Percentiles rank a stretch among this genome's conserved stretches.
Evolutionary conservation across 163 green algal species (phyloP).

Genomic region (Scenedesmus sp.): DNA sequence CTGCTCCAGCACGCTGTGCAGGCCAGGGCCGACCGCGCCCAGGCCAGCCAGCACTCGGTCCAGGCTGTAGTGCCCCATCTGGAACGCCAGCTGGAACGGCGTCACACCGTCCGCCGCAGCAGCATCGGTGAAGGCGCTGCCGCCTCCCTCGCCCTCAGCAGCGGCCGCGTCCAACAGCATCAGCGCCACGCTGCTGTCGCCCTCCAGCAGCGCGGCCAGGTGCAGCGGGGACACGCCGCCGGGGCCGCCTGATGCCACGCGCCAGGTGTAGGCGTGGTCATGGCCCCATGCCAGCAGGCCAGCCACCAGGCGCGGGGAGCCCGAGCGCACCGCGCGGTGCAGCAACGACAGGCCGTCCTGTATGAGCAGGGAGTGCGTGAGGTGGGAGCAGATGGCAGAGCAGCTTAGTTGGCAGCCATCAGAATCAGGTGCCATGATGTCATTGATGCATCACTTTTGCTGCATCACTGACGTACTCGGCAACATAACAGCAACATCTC

Average conservation of each 20-base stretch:
- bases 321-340: slow-evolving; percentile 72
- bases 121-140: slow-evolving; percentile 54
- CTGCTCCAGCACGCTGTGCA: slow-evolving; percentile 33
- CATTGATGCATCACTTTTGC: neutral
- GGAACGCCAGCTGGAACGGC: slow-evolving; percentile 76
- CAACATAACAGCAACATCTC: too few relatives aligned
- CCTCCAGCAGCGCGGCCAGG: slow-evolving; percentile 69
- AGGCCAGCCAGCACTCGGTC: slow-evolving; percentile 49
- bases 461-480: too few relatives aligned
- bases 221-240: slow-evolving; percentile 79
- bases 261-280: slow-evolving; percentile 59
- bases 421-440: neutral
- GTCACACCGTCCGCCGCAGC: slow-evolving; percentile 60
- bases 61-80: slow-evolving; percentile 67
- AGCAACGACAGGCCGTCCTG: slow-evolving; percentile 68
- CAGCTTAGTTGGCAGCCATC: too few relatives aligned
- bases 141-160: neutral
- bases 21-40: neutral
- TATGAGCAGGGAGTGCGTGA: neutral
- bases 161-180: slow-evolving; percentile 64
- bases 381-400: neutral
- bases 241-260: slow-evolving; percentile 59
- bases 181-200: slow-evolving; percentile 57
- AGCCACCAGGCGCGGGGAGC: slow-evolving; percentile 43
- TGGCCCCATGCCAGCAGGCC: slow-evolving; percentile 62